Evolutionary conservation across 2,329 filamentous ascomycete genomes (phyloP).

Genomic region (Fusarium sp.): DNA sequence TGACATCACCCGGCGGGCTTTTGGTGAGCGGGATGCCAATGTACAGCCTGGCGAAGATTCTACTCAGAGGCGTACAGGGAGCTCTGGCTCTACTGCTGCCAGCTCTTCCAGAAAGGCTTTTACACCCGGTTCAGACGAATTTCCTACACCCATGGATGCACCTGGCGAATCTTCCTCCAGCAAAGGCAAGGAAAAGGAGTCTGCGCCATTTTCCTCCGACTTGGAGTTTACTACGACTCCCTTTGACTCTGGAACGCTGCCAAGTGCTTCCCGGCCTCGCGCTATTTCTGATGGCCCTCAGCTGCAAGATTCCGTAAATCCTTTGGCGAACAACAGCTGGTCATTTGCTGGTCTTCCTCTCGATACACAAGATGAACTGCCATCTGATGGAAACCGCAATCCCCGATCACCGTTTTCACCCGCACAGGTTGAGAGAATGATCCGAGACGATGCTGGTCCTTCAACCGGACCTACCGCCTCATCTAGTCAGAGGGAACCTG

Average conservation of each 20-base stretch:
- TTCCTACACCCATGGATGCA: conserved; percentile 24
- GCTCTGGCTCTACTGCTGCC: conserved; percentile 40
- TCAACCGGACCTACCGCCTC: background rate
- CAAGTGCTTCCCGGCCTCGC: conserved; percentile 56
- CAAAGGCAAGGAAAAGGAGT: conserved; percentile 36
- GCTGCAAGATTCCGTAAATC: conserved; percentile 57
- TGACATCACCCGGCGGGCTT: conserved; percentile 58
- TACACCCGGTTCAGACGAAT: conserved; percentile 42
- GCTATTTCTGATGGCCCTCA: conserved; percentile 68
- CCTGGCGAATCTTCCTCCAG: conserved; percentile 12
- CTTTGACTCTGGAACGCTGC: conserved; percentile 17
- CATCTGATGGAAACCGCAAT: background rate
- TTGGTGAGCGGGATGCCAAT: conserved; percentile 24
- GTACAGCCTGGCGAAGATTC: conserved; percentile 1
- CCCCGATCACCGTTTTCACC: background rate
- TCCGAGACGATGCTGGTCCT: background rate
- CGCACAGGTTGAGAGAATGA: background rate
- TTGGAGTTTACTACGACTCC: conserved; percentile 9
- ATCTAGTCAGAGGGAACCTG: background rate
- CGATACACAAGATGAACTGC: conserved; percentile 24
- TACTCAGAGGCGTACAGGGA: conserved; percentile 28
- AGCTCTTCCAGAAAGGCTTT: conserved; percentile 41
- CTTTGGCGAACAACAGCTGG: conserved; percentile 71
- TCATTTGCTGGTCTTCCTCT: conserved; percentile 60
- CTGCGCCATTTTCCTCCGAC: conserved; percentile 10